Evolutionary conservation across 2,329 filamentous ascomycete species (phyloP).

Genomic region (Emmonsia crescens): DNA sequence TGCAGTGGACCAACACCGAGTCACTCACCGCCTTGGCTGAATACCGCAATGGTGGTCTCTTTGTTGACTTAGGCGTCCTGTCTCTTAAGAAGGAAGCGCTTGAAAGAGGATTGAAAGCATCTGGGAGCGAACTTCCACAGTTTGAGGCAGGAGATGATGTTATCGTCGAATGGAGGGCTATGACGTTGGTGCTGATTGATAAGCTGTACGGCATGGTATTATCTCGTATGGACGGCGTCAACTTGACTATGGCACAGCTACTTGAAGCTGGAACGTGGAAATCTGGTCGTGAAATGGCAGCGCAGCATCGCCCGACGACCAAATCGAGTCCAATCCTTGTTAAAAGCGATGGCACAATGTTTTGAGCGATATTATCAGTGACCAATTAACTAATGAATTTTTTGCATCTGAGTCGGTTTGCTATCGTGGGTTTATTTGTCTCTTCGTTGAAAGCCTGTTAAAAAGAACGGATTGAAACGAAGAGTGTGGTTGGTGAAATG

Average conservation of each 20-base stretch:
- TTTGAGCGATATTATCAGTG: constrained; percentile 14
- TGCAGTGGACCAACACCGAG: constrained; percentile 42
- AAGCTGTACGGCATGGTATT: constrained; percentile 43
- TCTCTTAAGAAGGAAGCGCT: constrained; percentile 39
- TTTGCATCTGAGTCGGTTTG: not conserved
- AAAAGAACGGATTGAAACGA: not conserved
- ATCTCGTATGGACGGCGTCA: constrained; percentile 24
- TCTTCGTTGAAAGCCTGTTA: not conserved
- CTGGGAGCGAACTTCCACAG: constrained; percentile 29
- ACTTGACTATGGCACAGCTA: constrained; percentile 40
- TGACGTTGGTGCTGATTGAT: constrained; percentile 52
- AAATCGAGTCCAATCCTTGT: constrained; percentile 31
- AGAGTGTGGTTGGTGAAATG: not conserved
- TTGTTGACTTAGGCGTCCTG: constrained; percentile 49
- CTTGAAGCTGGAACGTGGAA: constrained; percentile 48
- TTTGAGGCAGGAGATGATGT: constrained; percentile 52
- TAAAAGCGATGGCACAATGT: constrained; percentile 31
- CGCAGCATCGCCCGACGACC: constrained; percentile 22
- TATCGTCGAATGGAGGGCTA: constrained; percentile 55
- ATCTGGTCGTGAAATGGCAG: constrained; percentile 29
- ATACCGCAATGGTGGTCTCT: constrained; percentile 61
- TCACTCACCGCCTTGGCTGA: constrained; percentile 59
- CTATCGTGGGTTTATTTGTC: not conserved
- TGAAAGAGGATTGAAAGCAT: constrained; percentile 38
- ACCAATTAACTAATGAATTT: not conserved